phyloP scores from a whole-genome alignment of 345 rosid species.

The Eutrema heterophyllum region DNA sequence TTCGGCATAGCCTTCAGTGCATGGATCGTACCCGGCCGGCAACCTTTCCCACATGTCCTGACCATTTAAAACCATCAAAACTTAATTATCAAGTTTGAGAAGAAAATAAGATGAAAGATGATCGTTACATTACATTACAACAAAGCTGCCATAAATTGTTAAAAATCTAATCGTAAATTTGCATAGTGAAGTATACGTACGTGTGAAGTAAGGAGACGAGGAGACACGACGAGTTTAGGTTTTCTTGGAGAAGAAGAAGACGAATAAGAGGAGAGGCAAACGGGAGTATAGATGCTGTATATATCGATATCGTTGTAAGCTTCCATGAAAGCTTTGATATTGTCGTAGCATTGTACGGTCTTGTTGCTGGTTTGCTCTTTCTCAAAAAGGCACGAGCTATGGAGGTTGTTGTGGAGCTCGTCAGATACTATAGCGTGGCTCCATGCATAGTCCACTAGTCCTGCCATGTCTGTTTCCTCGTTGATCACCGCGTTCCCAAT shows the following conservation, averaged over 20 bases:
- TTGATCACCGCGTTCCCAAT: constrained; percentile 74
- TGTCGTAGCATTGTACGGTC: constrained; percentile 20
- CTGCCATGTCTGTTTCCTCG: constrained; percentile 47
- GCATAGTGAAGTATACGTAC: constrained; percentile 3
- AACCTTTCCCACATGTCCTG: constrained; percentile 48
- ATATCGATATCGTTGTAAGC: constrained; percentile 57
- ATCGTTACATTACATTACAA: neutral
- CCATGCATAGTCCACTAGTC: constrained; percentile 70
- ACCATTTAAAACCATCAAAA: constrained; percentile 5
- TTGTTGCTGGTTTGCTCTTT: constrained; percentile 1
- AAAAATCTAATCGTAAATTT: neutral
- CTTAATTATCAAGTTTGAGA: neutral
- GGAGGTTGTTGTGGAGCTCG: constrained; percentile 40
- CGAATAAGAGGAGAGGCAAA: constrained; percentile 35
- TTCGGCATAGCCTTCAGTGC: constrained; percentile 48
- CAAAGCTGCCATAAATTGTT: neutral
- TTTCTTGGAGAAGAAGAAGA: constrained; percentile 16
- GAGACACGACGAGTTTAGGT: constrained; percentile 31
- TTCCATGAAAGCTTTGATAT: constrained; percentile 28
- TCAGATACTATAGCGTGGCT: constrained; percentile 75
- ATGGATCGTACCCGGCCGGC: constrained; percentile 76
- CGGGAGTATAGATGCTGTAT: constrained; percentile 61
- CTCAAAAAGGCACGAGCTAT: constrained; percentile 39
- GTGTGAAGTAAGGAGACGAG: constrained; percentile 31
- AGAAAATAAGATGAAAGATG: neutral